Base-by-base conservation (phyloP, 2,329 filamentous ascomycete genomes). In the Aulographum hederae region DNA sequence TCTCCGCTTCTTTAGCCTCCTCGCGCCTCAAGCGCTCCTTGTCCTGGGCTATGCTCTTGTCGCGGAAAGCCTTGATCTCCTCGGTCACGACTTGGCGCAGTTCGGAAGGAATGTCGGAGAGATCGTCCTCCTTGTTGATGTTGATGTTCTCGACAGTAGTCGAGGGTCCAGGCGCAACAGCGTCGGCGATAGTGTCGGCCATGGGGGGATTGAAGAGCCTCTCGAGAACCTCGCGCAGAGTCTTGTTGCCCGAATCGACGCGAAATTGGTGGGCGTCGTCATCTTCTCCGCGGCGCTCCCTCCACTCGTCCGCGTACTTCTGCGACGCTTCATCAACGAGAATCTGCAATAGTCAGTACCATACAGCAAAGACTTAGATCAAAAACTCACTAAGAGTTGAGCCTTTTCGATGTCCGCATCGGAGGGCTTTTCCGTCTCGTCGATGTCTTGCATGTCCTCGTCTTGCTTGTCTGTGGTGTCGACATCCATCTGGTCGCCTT, bases 51-150 rank as follows among this genome's bases (percentile, higher is more conserved):
- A 74, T 93, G 43, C 86, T 94, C 14, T 86, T 69, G 41, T 98
- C 89, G 40, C 89, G 69, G 60, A 98, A 98, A 0, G 85, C 80
- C 0, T 82, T 75, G 45, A 98, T 98, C 51, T 98, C 91, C 35
- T 77, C 77, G 0, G 89, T 81, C 12, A 98, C 89, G 0, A 82
- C 85, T 49, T 92, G 89, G 16, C 89, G 75, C 82, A 93, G 91
- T 49, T 95, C 89, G 1, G 81, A 77, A 0, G 89, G 89, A 30
- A 98, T 94, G 45, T 98, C 89, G 14, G 85, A 77, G 28, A 98
- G 63, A 47, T 98, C 89, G 46, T 98, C 91, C 39, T 98, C 89
- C 32, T 78, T 47, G 1, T 76, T 73, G 19, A 93, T 65, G 3
- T 84, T 77, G 36, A 95, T 92, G 35, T 85, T 93, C 40, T 92